Conservation (phyloP, 257 asterid species). For the Leonotis leonurus region DNA sequence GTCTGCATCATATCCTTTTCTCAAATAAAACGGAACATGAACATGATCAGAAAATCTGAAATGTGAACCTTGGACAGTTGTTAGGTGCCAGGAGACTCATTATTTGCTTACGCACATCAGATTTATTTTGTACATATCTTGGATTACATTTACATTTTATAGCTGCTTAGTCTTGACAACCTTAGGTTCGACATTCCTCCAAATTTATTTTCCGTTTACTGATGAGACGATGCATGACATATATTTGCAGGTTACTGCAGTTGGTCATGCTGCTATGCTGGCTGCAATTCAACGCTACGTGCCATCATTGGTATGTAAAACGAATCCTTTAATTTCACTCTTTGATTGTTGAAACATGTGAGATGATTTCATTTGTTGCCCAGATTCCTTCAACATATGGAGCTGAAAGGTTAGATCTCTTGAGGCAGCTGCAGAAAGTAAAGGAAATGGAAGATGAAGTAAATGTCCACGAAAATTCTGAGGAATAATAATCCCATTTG, state of each 20-base stretch:
- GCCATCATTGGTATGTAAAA: constrained; percentile 62
- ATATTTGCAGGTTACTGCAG: constrained; percentile 83
- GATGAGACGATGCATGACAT: too few relatives aligned
- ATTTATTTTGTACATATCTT: neutral
- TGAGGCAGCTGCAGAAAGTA: constrained; percentile 94
- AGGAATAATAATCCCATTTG: constrained; percentile 25
- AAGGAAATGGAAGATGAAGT: constrained; percentile 77
- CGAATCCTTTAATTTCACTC: neutral
- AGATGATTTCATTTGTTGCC: constrained; percentile 10
- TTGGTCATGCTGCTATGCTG: constrained; percentile 96
- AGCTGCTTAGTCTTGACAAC: neutral
- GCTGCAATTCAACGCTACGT: constrained; percentile 92
- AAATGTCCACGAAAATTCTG: constrained; percentile 35
- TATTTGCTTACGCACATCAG: neutral
- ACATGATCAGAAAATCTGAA: too few relatives aligned
- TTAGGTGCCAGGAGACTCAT: neutral
- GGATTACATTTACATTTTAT: neutral
- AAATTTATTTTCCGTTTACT: too few relatives aligned
- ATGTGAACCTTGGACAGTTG: neutral
- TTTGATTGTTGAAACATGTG: constrained; percentile 9
- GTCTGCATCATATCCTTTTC: neutral
- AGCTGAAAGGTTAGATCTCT: constrained; percentile 72
- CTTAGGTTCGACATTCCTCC: neutral
- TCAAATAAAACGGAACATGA: neutral
- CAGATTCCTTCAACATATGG: constrained; percentile 98